Conservation (phyloP, 108 stramenopile species). For the Aurantiochytrium sp. region DNA sequence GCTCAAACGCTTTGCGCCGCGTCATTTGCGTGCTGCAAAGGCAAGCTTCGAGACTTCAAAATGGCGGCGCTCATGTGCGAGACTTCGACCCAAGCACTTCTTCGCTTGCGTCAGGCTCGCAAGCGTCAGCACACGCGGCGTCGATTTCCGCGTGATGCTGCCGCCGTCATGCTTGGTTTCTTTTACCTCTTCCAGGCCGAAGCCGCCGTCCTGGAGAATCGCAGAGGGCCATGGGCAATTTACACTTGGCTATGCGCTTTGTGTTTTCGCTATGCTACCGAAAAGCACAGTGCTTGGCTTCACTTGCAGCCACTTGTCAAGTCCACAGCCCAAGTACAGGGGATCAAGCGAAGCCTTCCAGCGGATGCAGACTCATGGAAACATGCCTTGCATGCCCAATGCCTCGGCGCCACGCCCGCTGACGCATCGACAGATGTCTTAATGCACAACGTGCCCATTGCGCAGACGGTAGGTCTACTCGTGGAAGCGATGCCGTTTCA, state of each 20-base stretch:
- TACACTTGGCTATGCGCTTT: background rate
- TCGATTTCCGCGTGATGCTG: background rate
- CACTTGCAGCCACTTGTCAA: background rate
- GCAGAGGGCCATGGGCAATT: background rate
- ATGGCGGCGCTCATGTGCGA: background rate
- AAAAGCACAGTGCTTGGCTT: background rate
- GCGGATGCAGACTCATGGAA: background rate
- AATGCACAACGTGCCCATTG: too few species aligned
- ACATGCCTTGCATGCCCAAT: background rate
- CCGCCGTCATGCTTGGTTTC: background rate
- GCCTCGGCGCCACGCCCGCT: background rate
- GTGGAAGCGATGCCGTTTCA: too few species aligned
- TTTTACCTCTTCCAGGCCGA: background rate
- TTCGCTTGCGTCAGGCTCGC: background rate
- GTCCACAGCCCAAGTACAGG: background rate
- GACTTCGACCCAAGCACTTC: background rate
- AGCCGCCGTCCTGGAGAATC: background rate
- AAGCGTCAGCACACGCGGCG: background rate
- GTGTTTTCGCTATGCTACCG: background rate
- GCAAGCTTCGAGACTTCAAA: background rate
- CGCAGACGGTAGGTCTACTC: too few species aligned
- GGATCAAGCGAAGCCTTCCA: background rate
- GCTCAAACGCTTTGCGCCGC: background rate
- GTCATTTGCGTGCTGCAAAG: background rate
- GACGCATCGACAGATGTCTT: too few species aligned